phyloP scores from a whole-genome alignment of 352 stramenopile species.

The Globisporangium yorkense region DNA sequence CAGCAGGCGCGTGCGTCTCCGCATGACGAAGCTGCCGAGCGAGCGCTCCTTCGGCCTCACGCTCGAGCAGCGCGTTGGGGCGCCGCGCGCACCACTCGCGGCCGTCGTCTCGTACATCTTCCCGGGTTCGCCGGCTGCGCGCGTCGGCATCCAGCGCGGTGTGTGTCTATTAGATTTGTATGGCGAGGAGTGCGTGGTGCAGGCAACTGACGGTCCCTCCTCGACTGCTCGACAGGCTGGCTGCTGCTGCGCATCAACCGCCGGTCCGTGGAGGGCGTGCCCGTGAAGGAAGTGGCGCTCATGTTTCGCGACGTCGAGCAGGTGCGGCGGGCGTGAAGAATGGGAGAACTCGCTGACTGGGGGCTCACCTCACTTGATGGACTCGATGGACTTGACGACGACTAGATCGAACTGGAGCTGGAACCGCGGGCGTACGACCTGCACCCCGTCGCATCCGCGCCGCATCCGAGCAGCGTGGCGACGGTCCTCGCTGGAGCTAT shows the following conservation, averaged over 20 bases:
- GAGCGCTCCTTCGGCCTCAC: constrained; percentile 73
- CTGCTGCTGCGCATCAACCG: constrained; percentile 36
- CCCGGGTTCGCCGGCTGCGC: constrained; percentile 41
- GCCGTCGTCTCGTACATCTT: constrained; percentile 57
- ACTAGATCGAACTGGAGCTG: constrained; percentile 10
- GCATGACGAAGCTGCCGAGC: constrained; percentile 32
- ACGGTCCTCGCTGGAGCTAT: not conserved
- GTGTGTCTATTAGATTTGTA: not conserved
- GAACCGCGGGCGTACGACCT: constrained; percentile 1
- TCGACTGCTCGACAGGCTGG: constrained; percentile 21
- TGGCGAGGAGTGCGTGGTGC: too few relatives aligned
- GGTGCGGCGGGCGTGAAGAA: constrained; percentile 7
- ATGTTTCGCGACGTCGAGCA: constrained; percentile 38
- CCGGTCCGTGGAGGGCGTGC: constrained; percentile 21
- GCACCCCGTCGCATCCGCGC: too few relatives aligned
- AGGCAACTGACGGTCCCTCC: too few relatives aligned
- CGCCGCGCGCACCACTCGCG: constrained; percentile 17
- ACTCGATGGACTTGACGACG: not conserved
- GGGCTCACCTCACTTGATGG: not conserved
- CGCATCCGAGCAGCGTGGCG: too few relatives aligned
- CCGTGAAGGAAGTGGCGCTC: constrained; percentile 30
- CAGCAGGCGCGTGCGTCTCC: constrained; percentile 15
- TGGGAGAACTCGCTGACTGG: not conserved
- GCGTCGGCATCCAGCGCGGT: constrained; percentile 50
- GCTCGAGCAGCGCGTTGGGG: constrained; percentile 27